Evolutionary conservation across 495 filamentous ascomycete species (phyloP).

Genomic region (Apiosordaria backusii): DNA sequence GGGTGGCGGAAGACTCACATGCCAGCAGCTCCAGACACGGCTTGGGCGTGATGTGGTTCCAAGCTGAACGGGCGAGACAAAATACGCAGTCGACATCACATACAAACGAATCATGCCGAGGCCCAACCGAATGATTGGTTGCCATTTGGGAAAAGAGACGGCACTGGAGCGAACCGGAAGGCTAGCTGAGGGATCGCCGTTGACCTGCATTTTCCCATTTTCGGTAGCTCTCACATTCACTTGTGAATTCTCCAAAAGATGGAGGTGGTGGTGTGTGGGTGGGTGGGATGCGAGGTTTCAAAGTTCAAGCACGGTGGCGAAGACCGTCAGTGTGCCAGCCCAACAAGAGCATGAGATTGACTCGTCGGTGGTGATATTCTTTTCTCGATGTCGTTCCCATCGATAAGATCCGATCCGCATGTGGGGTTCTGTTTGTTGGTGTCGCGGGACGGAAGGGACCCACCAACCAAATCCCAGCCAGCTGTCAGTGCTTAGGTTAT

Average conservation of each 20-base stretch:
- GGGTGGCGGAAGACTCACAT: slow-evolving; percentile 18
- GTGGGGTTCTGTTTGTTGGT: background rate
- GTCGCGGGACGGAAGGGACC: background rate
- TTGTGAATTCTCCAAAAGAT: background rate
- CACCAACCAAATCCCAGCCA: background rate
- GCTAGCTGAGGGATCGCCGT: slow-evolving; percentile 7
- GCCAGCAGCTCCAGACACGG: slow-evolving; percentile 9
- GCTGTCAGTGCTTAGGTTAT: background rate
- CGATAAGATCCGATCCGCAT: background rate
- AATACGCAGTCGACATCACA: background rate
- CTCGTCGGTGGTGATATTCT: background rate
- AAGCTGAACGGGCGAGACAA: slow-evolving; percentile 13
- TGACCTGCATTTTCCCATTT: background rate
- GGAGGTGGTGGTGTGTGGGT: no score
- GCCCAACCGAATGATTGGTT: slow-evolving; percentile 18
- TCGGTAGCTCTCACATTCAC: no score
- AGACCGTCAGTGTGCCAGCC: background rate
- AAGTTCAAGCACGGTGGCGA: background rate
- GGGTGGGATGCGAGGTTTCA: background rate
- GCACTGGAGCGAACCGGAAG: slow-evolving; percentile 5
- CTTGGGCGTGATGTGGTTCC: slow-evolving; percentile 8
- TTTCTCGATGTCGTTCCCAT: background rate
- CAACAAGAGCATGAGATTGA: background rate
- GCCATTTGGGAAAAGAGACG: background rate
- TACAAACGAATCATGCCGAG: slow-evolving; percentile 17